Evolutionary conservation across 73 alveolate species (phyloP), one percentile per base, ranked within the genome.

Genomic region (Durusdinium trenchii): DNA sequence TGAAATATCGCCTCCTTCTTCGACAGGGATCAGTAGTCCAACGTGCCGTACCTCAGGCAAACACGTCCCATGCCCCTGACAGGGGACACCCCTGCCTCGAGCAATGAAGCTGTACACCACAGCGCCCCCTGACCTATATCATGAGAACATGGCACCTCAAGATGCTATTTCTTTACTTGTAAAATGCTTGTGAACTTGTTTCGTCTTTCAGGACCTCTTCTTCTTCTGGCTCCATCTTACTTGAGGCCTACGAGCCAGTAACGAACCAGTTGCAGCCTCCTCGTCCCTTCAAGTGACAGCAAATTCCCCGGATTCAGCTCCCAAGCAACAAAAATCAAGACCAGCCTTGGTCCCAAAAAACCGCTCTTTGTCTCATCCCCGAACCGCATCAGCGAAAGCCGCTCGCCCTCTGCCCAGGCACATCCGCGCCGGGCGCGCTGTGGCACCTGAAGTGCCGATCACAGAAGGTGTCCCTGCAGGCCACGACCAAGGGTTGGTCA

Each of bases 401-500:
- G n/a, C n/a, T n/a, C n/a, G n/a, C n/a, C n/a, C n/a, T n/a, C n/a
- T n/a, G n/a, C n/a, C n/a, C n/a, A 71, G 84, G 36, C 50, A 36
- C 84, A 71, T 71, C 36, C 84, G 84, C 52, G 84, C 32, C 12
- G 51, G 16, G 51, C 51, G 52, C 30, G 83, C 47, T 6, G 42
- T 42, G 69, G 32, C 69, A 10, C 69, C 32, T 10, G 35, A 14
- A 1, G 84, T 47, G 26, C 23, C 82, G 18, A 48, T 23, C 51
- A 47, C n/a, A 4, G 51, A 6, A 16, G 86, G 86, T 2, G 45
- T 76, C 42, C 60, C 45, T 36, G 86, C 45, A 40, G 86, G 86
- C 86, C 86, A 76, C 14, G 61, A 3, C 86, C 86, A 76, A 10
- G 86, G 86, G 86, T 76, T 76, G 42, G 86, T 76, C 86, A 76